Conservation (phyloP, 345 rosid species). For the Salix udensis region DNA sequence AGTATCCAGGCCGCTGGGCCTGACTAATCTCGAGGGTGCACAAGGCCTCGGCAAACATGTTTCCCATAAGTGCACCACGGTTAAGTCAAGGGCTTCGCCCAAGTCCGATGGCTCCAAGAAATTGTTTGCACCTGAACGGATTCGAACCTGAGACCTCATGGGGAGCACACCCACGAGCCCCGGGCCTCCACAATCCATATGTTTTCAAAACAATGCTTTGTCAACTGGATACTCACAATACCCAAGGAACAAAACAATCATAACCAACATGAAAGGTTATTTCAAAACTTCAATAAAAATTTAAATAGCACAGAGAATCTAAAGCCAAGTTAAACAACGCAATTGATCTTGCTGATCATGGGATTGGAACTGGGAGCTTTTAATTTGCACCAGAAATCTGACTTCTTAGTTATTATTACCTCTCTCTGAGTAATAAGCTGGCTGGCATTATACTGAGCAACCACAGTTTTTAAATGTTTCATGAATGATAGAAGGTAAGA, state of each 20-base stretch:
- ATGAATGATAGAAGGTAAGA: constrained; percentile 85
- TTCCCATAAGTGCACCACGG: too few relatives aligned
- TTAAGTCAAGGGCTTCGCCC: too few relatives aligned
- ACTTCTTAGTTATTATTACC: constrained; percentile 25
- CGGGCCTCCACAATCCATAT: too few relatives aligned
- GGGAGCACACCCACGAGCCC: too few relatives aligned
- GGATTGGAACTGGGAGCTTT: background rate
- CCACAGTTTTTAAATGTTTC: constrained; percentile 92
- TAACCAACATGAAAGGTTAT: background rate
- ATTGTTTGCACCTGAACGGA: too few relatives aligned
- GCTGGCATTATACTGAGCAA: constrained; percentile 94
- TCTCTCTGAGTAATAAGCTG: constrained; percentile 96
- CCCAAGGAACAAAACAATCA: background rate
- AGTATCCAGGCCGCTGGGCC: too few relatives aligned
- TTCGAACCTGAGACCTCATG: too few relatives aligned
- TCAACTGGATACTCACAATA: background rate
- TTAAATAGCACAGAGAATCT: background rate
- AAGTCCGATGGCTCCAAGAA: too few relatives aligned
- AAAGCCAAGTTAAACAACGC: background rate
- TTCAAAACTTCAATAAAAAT: background rate
- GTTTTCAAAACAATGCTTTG: background rate
- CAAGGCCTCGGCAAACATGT: too few relatives aligned
- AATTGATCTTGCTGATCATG: background rate
- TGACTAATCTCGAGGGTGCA: too few relatives aligned
- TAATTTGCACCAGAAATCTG: background rate